Evolutionary conservation across 768 basidiomycete species (phyloP).

Genomic region (Crepidotus variabilis): DNA sequence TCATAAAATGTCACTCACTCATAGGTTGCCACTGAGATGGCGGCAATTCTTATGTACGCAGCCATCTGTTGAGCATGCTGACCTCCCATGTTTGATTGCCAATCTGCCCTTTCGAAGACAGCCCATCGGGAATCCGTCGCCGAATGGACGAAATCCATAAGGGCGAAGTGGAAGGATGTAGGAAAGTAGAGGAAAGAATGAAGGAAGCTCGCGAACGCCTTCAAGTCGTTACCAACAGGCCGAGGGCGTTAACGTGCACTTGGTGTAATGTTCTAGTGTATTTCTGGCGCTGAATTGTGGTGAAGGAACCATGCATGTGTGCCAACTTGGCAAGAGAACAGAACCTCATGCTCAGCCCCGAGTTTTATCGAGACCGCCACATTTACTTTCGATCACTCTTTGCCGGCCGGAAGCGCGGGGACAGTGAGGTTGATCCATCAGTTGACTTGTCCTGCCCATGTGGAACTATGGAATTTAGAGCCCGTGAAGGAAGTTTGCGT

Average conservation of each 20-base stretch:
- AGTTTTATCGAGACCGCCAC: not conserved
- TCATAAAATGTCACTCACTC: conserved; percentile 6
- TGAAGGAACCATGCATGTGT: not conserved
- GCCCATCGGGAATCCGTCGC: not conserved
- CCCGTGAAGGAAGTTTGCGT: too few relatives aligned
- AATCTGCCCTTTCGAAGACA: not conserved
- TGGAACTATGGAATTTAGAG: too few relatives aligned
- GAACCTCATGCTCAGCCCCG: not conserved
- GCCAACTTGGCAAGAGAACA: not conserved
- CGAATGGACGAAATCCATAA: not conserved
- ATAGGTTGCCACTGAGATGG: not conserved
- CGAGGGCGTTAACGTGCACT: not conserved
- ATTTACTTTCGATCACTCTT: not conserved
- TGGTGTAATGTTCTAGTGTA: not conserved
- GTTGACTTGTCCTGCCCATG: too few relatives aligned
- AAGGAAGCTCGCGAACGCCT: not conserved
- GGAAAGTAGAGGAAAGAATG: not conserved
- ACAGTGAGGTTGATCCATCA: not conserved
- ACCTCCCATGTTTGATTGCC: not conserved
- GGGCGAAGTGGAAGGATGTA: not conserved
- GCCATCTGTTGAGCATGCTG: not conserved
- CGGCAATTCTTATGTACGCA: not conserved
- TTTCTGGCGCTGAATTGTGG: not conserved
- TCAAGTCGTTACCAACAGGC: not conserved
- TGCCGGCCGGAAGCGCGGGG: not conserved